Percentiles rank a stretch among this genome's conserved stretches.
phyloP scores from a whole-genome alignment of 768 basidiomycete genomes.

The Artomyces pyxidatus region DNA sequence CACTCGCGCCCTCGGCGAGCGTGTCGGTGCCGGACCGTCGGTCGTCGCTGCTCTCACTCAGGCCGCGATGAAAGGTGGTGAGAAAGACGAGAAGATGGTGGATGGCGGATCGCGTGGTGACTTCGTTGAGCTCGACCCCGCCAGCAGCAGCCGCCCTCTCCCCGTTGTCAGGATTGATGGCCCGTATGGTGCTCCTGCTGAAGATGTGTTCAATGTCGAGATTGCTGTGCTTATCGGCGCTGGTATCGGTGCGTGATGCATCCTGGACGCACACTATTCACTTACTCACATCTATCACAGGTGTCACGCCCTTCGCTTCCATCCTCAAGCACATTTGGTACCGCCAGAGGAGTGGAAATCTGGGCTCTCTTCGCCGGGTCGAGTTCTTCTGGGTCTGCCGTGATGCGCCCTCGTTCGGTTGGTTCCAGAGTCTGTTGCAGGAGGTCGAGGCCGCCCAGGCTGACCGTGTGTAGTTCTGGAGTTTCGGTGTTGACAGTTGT shows the following conservation, averaged over 20 bases:
- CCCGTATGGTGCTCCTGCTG: conserved; percentile 89
- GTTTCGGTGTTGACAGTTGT: not conserved
- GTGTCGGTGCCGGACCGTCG: conserved; percentile 73
- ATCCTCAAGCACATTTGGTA: conserved; percentile 97
- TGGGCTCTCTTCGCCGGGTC: conserved; percentile 78
- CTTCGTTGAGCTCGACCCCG: conserved; percentile 70
- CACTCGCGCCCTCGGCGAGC: conserved; percentile 76
- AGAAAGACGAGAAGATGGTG: conserved; percentile 42
- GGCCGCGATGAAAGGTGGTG: conserved; percentile 68
- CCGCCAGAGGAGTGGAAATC: conserved; percentile 66
- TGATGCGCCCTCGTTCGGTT: conserved; percentile 95
- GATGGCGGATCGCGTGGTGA: conserved; percentile 52
- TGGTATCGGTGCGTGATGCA: conserved; percentile 64
- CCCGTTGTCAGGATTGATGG: conserved; percentile 79
- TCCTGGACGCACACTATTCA: too few relatives aligned
- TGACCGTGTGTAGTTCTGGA: conserved; percentile 59
- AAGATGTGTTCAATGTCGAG: conserved; percentile 80
- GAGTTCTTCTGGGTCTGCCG: conserved; percentile 95
- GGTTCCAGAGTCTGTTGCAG: conserved; percentile 88
- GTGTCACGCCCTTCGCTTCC: conserved; percentile 91
- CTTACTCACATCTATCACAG: too few relatives aligned
- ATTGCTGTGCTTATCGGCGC: conserved; percentile 90
- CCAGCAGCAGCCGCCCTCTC: conserved; percentile 39
- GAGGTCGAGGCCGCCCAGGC: conserved; percentile 85
- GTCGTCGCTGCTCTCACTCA: conserved; percentile 74